Evolutionary conservation across 371 early-diverging fungal genomes (phyloP).

Genomic region (Mortierella sp.): DNA sequence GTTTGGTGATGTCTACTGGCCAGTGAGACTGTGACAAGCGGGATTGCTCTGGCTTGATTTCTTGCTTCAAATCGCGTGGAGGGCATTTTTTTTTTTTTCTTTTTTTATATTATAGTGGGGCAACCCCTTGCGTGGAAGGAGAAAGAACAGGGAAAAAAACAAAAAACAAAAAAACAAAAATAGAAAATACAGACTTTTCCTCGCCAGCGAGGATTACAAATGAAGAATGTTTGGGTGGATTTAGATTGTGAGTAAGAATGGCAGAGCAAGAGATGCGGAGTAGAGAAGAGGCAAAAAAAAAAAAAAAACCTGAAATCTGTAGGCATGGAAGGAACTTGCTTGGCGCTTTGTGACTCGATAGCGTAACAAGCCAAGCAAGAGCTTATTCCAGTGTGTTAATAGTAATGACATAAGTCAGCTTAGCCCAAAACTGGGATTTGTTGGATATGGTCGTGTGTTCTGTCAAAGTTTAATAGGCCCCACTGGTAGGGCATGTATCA

Average conservation of each 20-base stretch:
- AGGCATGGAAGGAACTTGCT: no score
- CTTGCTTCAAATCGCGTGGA: slow-evolving; percentile 28
- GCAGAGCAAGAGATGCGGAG: not conserved
- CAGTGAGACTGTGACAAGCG: slow-evolving; percentile 48
- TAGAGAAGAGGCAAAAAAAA: not conserved
- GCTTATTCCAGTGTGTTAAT: no score
- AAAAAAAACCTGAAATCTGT: no score
- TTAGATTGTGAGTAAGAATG: not conserved
- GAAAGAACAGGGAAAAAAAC: not conserved
- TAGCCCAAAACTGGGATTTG: no score
- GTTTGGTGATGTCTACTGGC: slow-evolving; percentile 36
- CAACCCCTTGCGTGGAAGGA: not conserved
- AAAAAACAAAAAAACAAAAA: not conserved
- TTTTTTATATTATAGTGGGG: not conserved
- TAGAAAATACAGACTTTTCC: not conserved
- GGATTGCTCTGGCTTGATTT: slow-evolving; percentile 40
- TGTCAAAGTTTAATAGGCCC: no score
- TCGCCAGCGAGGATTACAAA: slow-evolving; percentile 1
- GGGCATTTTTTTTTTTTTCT: slow-evolving; percentile 32
- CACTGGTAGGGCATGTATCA: no score
- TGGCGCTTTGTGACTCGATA: no score
- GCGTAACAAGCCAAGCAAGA: no score
- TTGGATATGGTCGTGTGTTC: not conserved
- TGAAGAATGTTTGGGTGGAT: not conserved
- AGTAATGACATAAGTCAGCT: no score